Base-by-base conservation (phyloP, 139 green algal species). In the Coccomyxa sp. region DNA sequence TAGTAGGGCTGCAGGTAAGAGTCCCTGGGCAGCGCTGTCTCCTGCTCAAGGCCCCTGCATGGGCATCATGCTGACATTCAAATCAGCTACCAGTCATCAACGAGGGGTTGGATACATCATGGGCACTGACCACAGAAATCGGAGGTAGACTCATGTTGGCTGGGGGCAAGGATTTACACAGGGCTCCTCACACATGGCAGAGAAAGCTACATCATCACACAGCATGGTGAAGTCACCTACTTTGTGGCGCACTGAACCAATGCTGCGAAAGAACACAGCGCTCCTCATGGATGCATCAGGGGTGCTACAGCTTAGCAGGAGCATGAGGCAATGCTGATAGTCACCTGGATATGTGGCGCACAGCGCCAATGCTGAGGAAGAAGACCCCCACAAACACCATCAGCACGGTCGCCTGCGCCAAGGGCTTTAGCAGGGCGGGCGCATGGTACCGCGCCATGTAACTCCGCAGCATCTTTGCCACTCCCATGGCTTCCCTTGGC, bases 1-100 rank as follows among this genome's bases (percentile, higher is more conserved):
- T 92, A 98, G 88, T 97, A 98, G n/a, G 55, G 64, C 84, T 98
- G 94, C 82, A 98, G 87, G 89, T 97, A 98, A 0, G 91, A 97
- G 85, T 98, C 94, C 7, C 82, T 41, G 0, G 94, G 94, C 75
- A 98, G 86, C 0, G 94, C 94, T 39, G 97, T 90, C 8, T 85
- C 76, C 87, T 98, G 94, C 44, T 98, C 93, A 50, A 98, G 83
- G 0, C 94, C 94, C 55, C 91, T 89, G 64, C 55, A 78, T 4
- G 14, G 35, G 27, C 0, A 50, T 14, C 12, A 68, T 12, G 0
- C 24, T n/a, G n/a, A n/a, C n/a, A n/a, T n/a, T n/a, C n/a, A n/a
- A 9, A 16, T 24, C 27, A 69, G 22, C 4, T 24, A 24, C 16
- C 6, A n/a, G 29, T 33, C 68, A 4, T 36, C 6, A 2, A 41